These are phyloP conservation scores for Hippophae tibetana DNA, from an alignment of 306 rosid species.

Conservation along the genomic window DNA sequence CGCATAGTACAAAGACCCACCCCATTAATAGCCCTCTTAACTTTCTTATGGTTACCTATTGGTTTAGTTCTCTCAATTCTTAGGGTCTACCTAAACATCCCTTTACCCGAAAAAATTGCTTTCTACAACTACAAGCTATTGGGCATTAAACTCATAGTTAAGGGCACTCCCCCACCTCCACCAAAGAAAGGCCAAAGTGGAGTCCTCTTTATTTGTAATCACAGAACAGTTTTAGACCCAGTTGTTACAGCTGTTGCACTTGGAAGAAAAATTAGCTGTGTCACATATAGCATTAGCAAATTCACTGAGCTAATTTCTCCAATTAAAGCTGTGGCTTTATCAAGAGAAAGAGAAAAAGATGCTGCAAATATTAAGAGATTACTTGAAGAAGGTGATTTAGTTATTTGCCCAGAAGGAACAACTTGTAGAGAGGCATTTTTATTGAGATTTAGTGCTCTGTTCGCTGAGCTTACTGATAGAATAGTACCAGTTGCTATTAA, in stretches of 20 bases:
- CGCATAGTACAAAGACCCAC: conserved; percentile 82
- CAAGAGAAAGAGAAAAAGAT: conserved; percentile 80
- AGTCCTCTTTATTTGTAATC: conserved; percentile 77
- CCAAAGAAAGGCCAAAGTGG: conserved; percentile 70
- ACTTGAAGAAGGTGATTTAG: conserved; percentile 82
- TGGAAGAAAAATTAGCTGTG: conserved; percentile 81
- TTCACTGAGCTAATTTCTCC: conserved; percentile 80
- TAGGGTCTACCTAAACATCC: conserved; percentile 67
- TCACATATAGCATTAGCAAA: conserved; percentile 83
- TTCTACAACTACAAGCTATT: conserved; percentile 62
- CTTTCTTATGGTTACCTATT: conserved; percentile 81
- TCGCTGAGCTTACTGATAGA: conserved; percentile 71
- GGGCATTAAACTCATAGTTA: conserved; percentile 57
- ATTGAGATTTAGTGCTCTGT: conserved; percentile 77
- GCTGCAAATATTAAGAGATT: conserved; percentile 58
- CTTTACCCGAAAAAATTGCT: conserved; percentile 61
- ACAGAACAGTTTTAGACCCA: conserved; percentile 79
- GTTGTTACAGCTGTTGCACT: conserved; percentile 65
- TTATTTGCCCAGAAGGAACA: conserved; percentile 90
- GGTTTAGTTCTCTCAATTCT: conserved; percentile 60
- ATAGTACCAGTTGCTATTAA: conserved; percentile 89
- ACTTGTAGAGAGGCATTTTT: conserved; percentile 85
- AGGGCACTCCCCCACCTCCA: conserved; percentile 79
- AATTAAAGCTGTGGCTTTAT: conserved; percentile 66
- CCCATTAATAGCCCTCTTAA: conserved; percentile 50